Base-by-base conservation (phyloP, 805 yeast genomes). In the Peterozyma toletana region DNA sequence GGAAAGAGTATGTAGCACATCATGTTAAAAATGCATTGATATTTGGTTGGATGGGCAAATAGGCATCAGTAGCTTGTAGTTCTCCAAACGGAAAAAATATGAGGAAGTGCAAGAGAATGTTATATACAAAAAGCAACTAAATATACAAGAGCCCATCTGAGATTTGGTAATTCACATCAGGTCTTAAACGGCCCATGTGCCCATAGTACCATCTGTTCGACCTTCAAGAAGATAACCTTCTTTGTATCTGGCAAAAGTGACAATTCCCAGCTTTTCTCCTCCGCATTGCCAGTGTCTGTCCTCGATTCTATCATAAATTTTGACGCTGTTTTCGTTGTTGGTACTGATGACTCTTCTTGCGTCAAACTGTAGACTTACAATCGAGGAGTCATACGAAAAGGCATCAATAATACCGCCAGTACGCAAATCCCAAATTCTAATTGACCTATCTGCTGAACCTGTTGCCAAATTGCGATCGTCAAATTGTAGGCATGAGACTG, bases 361-460 rank as follows among this genome's bases (percentile, higher is more conserved):
- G 53, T 83, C 89, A 56, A 84, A 80, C 49, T 78, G 80, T 38
- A 84, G 54, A 9, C 78, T 65, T 2, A 70, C 57, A 16, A 83
- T 73, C 2, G 83, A 76, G 1, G 71, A 57, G 37, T 78, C 80
- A 50, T 78, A 80, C 1, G 82, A 78, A 59, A 78, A 77, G 1
- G 83, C 77, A 52, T 80, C 82, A 34, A 70, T 59, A 11, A 83
- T 69, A 1, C 75, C 67, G 11, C 90, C 89, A 0, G 77, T 79
- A 49, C 91, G 66, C 36, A 84, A 61, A 57, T 84, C 91, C 91
- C 91, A 84, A 11, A 80, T 68, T 44, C 87, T 67, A 3, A 83
- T 69, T 17, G 81, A 75, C 40, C 83, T 64, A 53, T 83, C 90
- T 9, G 64, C 58, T 13, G 83, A 72, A 7, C 87, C 87, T 0